Evolutionary conservation across 306 rosid species (phyloP), one percentile per base, ranked within the genome.

Genomic region (Acmispon strigosus): DNA sequence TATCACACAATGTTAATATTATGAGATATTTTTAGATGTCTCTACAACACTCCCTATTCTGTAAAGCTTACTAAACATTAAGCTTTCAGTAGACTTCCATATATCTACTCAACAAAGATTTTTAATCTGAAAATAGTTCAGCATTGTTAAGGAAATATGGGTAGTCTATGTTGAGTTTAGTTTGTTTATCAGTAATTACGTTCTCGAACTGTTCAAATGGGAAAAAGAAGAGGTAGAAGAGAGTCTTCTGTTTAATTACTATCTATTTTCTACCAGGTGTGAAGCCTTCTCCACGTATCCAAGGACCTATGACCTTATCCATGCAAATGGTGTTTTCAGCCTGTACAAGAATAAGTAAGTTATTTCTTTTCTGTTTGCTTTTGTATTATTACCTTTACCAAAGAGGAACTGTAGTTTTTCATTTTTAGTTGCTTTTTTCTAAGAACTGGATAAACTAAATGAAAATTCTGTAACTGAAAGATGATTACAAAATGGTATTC

Each of bases 281-380:
- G 96, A 91, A 75, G 92, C 86, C 55, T 91, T 88, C 81, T 91
- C 97, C 54, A 88, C 97, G 16, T 91, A 91, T 86, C 97, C 96
- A n/a, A 83, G 97, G 79, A 88, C 97, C 9, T 91, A 88, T 59
- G 97, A 88, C 77, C 91, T 88, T 54, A 91, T 91, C 75, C 97
- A 91, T 69, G 92, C 96, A 48, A 78, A 85, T 80, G 90, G 84
- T 36, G 43, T 91, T 69, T 91, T 91, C 89, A 85, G 87, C 89
- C 73, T 88, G 75, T 88, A 91, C 86, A 80, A 82, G 81, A 76
- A 84, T 47, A 81, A 41, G 96, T 90, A 75, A 70, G 86, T 75
- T 6, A 18, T 51, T 13, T 76, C 32, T 37, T 7, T 74, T 12
- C 6, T 24, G 0, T 45, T 42, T 7, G 45, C 13, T 65, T 44